These are phyloP conservation scores for Entomortierella parvispora DNA, from an alignment of 192 early-diverging fungal species.

Conservation along the genomic window DNA sequence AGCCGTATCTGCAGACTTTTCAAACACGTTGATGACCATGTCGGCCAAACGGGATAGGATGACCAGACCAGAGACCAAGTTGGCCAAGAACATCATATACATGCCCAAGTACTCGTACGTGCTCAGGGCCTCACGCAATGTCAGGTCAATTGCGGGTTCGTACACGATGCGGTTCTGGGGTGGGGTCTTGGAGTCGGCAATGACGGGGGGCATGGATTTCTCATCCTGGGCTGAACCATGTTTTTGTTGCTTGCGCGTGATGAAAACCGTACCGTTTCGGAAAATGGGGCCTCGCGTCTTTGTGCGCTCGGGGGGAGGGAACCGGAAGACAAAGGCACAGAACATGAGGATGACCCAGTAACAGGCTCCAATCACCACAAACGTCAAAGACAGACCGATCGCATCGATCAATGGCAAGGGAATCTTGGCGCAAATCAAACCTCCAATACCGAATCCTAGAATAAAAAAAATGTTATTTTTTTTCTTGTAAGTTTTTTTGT, in stretches of 20 bases:
- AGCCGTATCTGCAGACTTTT: constrained; percentile 57
- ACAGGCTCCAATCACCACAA: constrained; percentile 71
- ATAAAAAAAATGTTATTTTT: background rate
- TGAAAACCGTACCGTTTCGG: constrained; percentile 40
- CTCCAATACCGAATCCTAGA: constrained; percentile 75
- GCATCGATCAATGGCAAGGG: constrained; percentile 68
- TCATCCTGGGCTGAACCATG: constrained; percentile 42
- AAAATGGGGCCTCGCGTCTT: constrained; percentile 64
- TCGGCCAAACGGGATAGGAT: constrained; percentile 68
- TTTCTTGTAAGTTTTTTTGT: background rate
- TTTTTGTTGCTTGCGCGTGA: constrained; percentile 48
- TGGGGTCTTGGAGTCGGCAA: constrained; percentile 59
- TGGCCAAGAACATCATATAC: constrained; percentile 69
- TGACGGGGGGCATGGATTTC: constrained; percentile 54
- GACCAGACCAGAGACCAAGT: constrained; percentile 69
- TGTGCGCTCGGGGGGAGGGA: constrained; percentile 74
- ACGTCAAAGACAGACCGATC: constrained; percentile 64
- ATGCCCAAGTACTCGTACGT: constrained; percentile 72
- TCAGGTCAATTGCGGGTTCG: constrained; percentile 56
- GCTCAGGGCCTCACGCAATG: constrained; percentile 62
- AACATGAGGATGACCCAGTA: constrained; percentile 71
- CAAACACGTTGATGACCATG: constrained; percentile 65
- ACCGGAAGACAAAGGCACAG: constrained; percentile 63
- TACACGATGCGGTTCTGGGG: constrained; percentile 57
- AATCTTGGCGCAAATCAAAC: constrained; percentile 75